Evolutionary conservation across 306 rosid genomes (phyloP), one percentile per base, ranked within the genome.

Genomic region (Acacia confusa): DNA sequence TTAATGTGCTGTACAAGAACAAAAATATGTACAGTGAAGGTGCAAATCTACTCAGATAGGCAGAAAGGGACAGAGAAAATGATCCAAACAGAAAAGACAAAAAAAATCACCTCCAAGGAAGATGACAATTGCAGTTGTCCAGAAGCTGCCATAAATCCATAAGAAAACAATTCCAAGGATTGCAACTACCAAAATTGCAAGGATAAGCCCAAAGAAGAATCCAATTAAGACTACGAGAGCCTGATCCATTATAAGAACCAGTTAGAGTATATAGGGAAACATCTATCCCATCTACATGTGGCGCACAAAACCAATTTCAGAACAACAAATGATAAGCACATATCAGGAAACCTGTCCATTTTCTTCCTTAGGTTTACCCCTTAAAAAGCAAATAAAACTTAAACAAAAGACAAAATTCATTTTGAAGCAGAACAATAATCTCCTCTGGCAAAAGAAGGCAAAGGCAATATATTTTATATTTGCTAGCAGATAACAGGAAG

Each of bases 121-220:
- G 84, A 96, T 86, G 84, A 92, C 81, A 81, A 90, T 76, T 66
- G 79, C 3, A 3, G 99, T 93, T 77, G 89, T 92, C 99, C 99
- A 96, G 85, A 96, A 93, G 89, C 94, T 93, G 78, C 99, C 98
- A 74, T 89, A 96, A 67, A 96, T 85, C 99, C 99, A 93, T 91
- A 96, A 86, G 82, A 84, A 88, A 70, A 87, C 67, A 82, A 88
- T 81, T 82, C 98, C 98, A 78, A 88, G 81, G 85, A 93, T 63
- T 58, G 92, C 92, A 82, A 92, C 88, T 34, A 87, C 87, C 87
- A 92, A 82, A 86, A 90, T 77, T 85, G 97, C 88, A 84, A 96
- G 85, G 82, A 84, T 85, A 74, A 92, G 84, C 78, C 97, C 97
- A 48, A 86, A 52, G 81, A 89, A 92, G 76, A 83, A 82, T 82